Base-by-base conservation (phyloP, 106 monocot genomes). In the Posidonia australis region DNA sequence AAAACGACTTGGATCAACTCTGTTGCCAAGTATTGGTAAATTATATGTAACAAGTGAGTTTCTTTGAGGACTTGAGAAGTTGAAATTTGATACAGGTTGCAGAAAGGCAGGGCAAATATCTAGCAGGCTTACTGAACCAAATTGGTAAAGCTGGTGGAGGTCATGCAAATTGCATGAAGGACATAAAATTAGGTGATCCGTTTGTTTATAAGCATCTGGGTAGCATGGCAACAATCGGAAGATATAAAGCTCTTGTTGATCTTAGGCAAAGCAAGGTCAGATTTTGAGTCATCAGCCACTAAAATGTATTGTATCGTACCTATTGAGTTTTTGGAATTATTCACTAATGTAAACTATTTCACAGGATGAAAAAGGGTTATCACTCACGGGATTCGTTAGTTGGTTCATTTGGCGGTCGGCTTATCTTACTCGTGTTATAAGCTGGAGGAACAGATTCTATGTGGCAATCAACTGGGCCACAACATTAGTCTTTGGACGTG, bases 191-290 rank as follows among this genome's bases (percentile, higher is more conserved):
- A 48, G 48, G 87, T 9, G 73, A 72, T 41, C 81, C 78, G 25
- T 99, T 99, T 78, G 91, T 88, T 24, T 99, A 99, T 56, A 76
- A 44, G 65, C 98, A 99, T 78, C 47, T 99, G 51, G 98, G 98
- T 36, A 99, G 91, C 83, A 99, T 99, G 98, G 98, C 98, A 20
- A 73, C 87, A 16, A 85, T 99, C 46, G 98, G 98, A 47, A 78
- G 91, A 73, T 87, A 85, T 67, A 91, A 99, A 81, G 98, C 98
- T 67, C 82, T 99, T 32, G 98, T 99, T 0, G 98, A 99, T 71
- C 81, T 99, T 32, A 66, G 98, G 52, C 78, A 88, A 64, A 99
- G 85, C 91, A 91, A 91, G 85, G 98, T 91, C 66, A 66, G 43
- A 48, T 51, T 47, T 54, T 46, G 9, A 9, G 5, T 72, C 26